Base-by-base conservation (phyloP, 2,329 filamentous ascomycete genomes). In the Cladosporium oxysporum region DNA sequence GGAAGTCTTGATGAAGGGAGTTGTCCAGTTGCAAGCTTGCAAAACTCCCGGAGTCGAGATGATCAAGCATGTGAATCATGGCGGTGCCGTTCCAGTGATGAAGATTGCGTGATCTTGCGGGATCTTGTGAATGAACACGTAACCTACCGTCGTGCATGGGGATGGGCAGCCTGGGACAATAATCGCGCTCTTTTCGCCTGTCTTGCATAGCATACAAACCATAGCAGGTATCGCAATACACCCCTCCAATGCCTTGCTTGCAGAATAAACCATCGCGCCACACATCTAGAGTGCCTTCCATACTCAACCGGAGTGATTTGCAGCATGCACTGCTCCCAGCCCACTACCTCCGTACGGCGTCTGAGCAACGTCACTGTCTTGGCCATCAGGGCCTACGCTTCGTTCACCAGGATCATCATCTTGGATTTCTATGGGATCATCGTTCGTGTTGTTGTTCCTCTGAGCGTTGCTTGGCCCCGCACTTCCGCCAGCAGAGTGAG, bases 311-410 rank as follows among this genome's bases (percentile, higher is more conserved):
- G 58, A 58, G 31, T 62, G 62, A 44, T 71, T 72, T 4, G 68
- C 68, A 52, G 69, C 71, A 41, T 69, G 68, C 16, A 71, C 61
- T 37, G 68, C 71, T 11, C 62, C 67, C n/a, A 73, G 60, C 18
- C 71, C 71, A 14, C 69, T 69, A 5, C 70, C 68, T 26, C 70
- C 70, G 58, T 70, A 72, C 0, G 71, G 71, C 26, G 69, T 70
- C 31, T 70, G 68, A n/a, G 62, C 57, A 8, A 61, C 28, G 21
- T 61, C 55, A 5, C 62, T 61, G 14, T 66, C 64, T 29, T 71
- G 68, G n/a, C 67, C 67, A 6, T 72, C 70, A 21, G 61, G 50
- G 5, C 61, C 61, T 11, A 31, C 61, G 29, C 61, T 63, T 16
- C 35, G 61, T 21, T 63, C 50, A 6, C 23, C 23, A 33, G 61